Base-by-base conservation (phyloP, 2,329 filamentous ascomycete species). In the Incumbomyces delicatus region DNA sequence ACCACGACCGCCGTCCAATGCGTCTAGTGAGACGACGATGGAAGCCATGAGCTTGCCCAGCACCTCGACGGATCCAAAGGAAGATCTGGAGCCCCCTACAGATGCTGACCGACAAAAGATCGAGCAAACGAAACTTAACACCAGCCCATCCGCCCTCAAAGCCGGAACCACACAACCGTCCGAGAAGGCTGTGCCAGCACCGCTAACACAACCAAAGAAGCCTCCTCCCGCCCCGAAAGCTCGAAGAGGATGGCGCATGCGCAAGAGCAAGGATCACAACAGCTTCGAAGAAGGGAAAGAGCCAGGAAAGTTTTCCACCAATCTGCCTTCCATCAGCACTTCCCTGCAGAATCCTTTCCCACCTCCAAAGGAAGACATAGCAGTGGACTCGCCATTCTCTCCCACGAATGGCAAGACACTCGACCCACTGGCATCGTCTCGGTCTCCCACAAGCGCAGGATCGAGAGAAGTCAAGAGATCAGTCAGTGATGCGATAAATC, bases 221-320 rank as follows among this genome's bases (percentile, higher is more conserved):
- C 56, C 56, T 12, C 56, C 56, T 32, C 56, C 56, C 6, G 43
- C 52, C 2, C 68, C 68, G 2, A 70, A 66, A 50, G 50, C 67
- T 41, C 16, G 42, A 17, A 61, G 68, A 42, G 64, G 68, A 38
- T 68, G 61, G 62, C 64, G 66, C 20, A 65, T 64, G n/a, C 59
- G 63, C 47, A 60, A 60, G 44, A 56, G 57, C 18, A 54, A 57
- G 17, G 60, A 60, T 8, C 61, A 62, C 16, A 62, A 64, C 27
- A 58, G 54, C 31, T 59, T 60, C 17, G 40, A 43, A 12, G 16
- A 43, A 32, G 41, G 33, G 8, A 43, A 54, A 42, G 48, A 53
- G 36, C 55, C 54, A 8, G 55, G 55, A 5, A 57, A 46, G 22
- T 57, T 56, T 41, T 50, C 47, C 35, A 18, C 52, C 13, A 54